Conservation (phyloP, 176 grass and related monocot genomes). For the Eragrostis curvula region DNA sequence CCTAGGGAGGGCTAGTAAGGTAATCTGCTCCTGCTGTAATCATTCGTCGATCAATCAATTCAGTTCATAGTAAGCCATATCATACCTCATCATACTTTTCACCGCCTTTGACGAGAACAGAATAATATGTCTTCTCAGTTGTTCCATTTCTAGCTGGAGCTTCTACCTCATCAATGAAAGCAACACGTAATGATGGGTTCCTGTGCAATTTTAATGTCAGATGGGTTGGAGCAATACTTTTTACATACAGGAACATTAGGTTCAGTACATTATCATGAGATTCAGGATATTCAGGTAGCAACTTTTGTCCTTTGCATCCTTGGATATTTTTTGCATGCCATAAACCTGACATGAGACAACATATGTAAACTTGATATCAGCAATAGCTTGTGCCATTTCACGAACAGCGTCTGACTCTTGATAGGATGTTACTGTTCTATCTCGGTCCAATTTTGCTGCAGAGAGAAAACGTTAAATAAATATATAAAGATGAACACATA, state of each 20-base stretch:
- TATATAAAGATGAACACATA: constrained; percentile 15
- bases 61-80: too few relatives aligned
- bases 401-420: neutral
- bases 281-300: constrained; percentile 85
- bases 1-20: too few relatives aligned
- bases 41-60: too few relatives aligned
- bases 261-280: constrained; percentile 77
- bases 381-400: constrained; percentile 53
- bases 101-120: constrained; percentile 94
- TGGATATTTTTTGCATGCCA: constrained; percentile 80
- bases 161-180: constrained; percentile 91
- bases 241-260: constrained; percentile 9
- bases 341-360: constrained; percentile 95
- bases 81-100: constrained; percentile 89
- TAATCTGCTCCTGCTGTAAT: too few relatives aligned
- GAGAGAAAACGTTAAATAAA: constrained; percentile 9
- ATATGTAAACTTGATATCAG: constrained; percentile 98
- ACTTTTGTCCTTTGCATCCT: constrained; percentile 50
- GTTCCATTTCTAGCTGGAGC: constrained; percentile 37
- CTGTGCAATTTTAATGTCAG: constrained; percentile 47
- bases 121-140: constrained; percentile 85
- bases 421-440: constrained; percentile 37
- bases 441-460: constrained; percentile 51
- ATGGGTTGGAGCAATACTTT: constrained; percentile 26
- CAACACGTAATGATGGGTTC: constrained; percentile 75